Evolutionary conservation across 352 stramenopile genomes (phyloP), one percentile per base, ranked within the genome.

Genomic region (Globisporangium canariense): DNA sequence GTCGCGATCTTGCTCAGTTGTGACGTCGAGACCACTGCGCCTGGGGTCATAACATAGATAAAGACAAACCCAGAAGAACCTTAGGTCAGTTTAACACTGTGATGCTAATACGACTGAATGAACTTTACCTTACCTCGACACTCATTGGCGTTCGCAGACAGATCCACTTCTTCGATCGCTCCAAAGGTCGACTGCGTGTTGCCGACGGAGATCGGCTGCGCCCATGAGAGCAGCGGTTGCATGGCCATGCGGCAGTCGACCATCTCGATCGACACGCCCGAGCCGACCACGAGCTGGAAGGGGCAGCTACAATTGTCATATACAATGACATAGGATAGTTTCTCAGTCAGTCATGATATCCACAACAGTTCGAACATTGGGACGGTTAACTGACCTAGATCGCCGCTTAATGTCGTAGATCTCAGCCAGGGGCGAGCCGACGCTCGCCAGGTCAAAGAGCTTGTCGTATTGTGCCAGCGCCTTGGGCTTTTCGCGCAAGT

Each of bases 231-330:
- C 45, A 94, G 53, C 16, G 80, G 69, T 43, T 88, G 77, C 11
- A 58, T 74, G 16, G 74, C 62, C 77, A 91, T 94, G 32, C 85
- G 78, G 68, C 64, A 80, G 55, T 94, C 85, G 0, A 94, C 41
- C 16, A 94, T 53, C 58, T 94, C 83, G 32, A 92, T 65, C 5
- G 85, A 87, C 10, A 87, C 68, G 11, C 74, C 74, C 7, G 85
- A 90, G 7, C 76, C 79, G n/a, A 92, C 68, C 32, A 87, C 64
- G 34, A 90, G 79, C 59, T 94, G 83, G 58, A 91, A 94, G 0
- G 85, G 83, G 22, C 73, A 81, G 36, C 80, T 94, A 36, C 43
- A 18, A 1, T 14, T 11, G 53, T 0, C 14, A 16, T 18, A 40
- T 1, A 22, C 30, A 6, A 20, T 0, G 32, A 16, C 25, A 45